phyloP scores from a whole-genome alignment of 2,329 filamentous ascomycete genomes.

The Fusarium devonianum region DNA sequence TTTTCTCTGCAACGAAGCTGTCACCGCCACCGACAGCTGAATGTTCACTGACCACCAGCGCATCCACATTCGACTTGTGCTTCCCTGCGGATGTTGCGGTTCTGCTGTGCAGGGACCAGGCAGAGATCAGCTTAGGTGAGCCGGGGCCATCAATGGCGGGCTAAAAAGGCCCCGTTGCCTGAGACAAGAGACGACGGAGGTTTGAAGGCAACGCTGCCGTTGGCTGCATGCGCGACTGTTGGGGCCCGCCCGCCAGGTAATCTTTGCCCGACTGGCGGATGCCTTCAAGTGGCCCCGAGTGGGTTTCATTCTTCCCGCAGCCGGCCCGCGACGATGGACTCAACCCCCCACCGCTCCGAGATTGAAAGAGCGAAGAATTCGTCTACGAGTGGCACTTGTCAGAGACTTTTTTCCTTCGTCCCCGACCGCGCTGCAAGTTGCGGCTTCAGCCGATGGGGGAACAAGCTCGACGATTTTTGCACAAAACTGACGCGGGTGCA shows the following conservation, averaged over 20 bases:
- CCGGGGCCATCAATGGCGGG: constrained; percentile 19
- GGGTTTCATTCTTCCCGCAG: constrained; percentile 28
- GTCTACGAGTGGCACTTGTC: too few species aligned
- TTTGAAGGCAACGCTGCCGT: constrained; percentile 17
- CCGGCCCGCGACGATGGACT: constrained; percentile 35
- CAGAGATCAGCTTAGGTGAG: constrained; percentile 27
- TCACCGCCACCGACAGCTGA: constrained; percentile 20
- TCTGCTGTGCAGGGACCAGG: constrained; percentile 28
- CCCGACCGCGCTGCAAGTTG: constrained; percentile 37
- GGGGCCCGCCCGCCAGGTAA: constrained; percentile 19
- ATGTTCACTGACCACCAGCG: constrained; percentile 1
- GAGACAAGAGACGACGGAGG: constrained; percentile 26
- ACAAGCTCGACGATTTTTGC: constrained; percentile 18
- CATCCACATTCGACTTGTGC: background rate
- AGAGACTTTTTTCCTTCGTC: constrained; percentile 28
- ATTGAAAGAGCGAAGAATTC: too few species aligned
- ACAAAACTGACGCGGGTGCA: constrained; percentile 41
- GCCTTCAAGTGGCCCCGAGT: constrained; percentile 36
- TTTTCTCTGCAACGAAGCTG: constrained; percentile 34
- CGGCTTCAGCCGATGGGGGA: too few species aligned
- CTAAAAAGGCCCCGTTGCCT: constrained; percentile 21
- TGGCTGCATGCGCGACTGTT: constrained; percentile 30
- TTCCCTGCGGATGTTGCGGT: constrained; percentile 26
- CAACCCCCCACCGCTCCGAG: constrained; percentile 25
- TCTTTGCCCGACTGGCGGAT: constrained; percentile 29